phyloP scores from a whole-genome alignment of 2,329 filamentous ascomycete species.

The Trichoderma guizhouense region DNA sequence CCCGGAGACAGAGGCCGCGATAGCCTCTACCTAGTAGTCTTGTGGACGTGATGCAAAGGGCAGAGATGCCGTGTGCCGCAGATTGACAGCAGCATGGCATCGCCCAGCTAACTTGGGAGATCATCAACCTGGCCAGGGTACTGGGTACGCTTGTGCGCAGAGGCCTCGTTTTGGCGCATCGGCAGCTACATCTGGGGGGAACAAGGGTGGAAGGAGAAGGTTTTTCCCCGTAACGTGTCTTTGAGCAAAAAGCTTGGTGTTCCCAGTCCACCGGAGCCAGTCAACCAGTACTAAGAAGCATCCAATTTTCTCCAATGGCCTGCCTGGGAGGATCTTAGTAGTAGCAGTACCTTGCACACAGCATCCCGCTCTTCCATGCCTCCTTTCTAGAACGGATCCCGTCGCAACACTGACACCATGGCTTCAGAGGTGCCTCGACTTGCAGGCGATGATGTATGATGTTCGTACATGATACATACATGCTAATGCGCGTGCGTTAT shows the following conservation, averaged over 20 bases:
- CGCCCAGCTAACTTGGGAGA: not conserved
- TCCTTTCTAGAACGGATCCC: constrained; percentile 12
- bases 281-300: not conserved
- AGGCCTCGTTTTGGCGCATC: constrained; percentile 5
- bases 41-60: not conserved
- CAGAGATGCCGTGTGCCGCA: not conserved
- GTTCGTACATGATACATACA: not conserved
- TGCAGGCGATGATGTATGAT: constrained; percentile 8
- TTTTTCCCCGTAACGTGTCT: not conserved
- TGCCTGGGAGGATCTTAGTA: not conserved
- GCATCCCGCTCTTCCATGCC: constrained; percentile 5
- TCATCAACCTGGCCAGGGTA: not conserved
- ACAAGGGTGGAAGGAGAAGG: not conserved
- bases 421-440: not conserved
- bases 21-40: not conserved
- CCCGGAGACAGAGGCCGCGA: not conserved
- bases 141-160: not conserved
- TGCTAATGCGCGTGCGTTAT: not conserved
- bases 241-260: not conserved
- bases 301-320: not conserved
- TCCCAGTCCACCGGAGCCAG: not conserved
- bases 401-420: constrained; percentile 4
- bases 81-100: not conserved
- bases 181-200: not conserved
- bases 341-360: not conserved